Percentiles rank a stretch among this genome's conserved stretches.
phyloP scores from a whole-genome alignment of 2,329 filamentous ascomycete genomes.

The Penicillium carneum region DNA sequence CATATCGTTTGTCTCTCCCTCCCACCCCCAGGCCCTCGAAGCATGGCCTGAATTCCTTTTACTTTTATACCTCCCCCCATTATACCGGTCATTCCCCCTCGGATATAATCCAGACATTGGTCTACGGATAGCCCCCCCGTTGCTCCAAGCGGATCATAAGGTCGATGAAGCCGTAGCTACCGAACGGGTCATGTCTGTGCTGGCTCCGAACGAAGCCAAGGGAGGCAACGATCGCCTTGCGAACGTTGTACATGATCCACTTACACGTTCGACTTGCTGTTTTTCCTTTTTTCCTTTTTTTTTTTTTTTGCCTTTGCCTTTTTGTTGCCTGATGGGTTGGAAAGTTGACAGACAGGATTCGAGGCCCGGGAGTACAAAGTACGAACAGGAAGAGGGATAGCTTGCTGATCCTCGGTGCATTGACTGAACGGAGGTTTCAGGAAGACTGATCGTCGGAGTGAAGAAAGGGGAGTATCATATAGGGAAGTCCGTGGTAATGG shows the following conservation, averaged over 20 bases:
- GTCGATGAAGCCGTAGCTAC: conserved; percentile 12
- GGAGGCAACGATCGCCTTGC: conserved; percentile 11
- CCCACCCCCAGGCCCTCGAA: background rate
- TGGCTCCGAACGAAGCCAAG: background rate
- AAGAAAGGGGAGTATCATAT: too few species aligned
- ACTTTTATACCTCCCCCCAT: background rate
- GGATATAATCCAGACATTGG: conserved; percentile 12
- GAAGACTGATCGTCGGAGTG: conserved; percentile 18
- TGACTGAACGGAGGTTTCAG: conserved; percentile 30
- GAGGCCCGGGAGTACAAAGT: background rate
- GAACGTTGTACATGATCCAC: conserved; percentile 17
- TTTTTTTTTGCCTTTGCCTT: background rate
- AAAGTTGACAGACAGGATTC: conserved; percentile 4
- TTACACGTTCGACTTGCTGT: background rate
- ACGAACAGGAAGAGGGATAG: conserved; percentile 12
- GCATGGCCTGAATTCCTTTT: background rate
- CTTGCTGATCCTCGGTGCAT: conserved; percentile 28
- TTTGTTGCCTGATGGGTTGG: too few species aligned
- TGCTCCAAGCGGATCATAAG: background rate
- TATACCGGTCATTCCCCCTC: background rate
- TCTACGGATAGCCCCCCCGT: background rate
- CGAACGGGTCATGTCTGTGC: conserved; percentile 17
- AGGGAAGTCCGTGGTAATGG: too few species aligned
- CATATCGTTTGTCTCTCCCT: too few species aligned
- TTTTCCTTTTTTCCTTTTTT: background rate